phyloP scores from a whole-genome alignment of 805 yeast species.

The Cyberlindnera bimundalis region DNA sequence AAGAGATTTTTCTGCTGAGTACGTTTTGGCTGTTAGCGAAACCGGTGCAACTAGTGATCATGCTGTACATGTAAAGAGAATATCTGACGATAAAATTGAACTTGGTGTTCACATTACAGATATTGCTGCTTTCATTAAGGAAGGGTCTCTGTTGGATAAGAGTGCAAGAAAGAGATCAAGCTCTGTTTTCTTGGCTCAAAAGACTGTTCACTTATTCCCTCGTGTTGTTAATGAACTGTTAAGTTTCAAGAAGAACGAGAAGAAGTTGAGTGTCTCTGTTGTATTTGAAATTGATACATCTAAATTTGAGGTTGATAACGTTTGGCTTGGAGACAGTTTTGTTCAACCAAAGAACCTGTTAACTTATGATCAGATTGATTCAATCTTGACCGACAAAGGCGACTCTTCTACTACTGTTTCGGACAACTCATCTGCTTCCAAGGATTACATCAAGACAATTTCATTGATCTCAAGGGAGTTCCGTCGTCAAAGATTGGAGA shows the following conservation, averaged over 20 bases:
- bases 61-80: slow-evolving; percentile 74
- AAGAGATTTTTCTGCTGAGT: slow-evolving; percentile 54
- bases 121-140: slow-evolving; percentile 65
- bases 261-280: slow-evolving; percentile 69
- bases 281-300: slow-evolving; percentile 75
- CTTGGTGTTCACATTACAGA: slow-evolving; percentile 87
- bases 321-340: slow-evolving; percentile 71
- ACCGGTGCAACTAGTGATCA: slow-evolving; percentile 62
- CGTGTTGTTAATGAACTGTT: slow-evolving; percentile 53
- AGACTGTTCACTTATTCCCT: slow-evolving; percentile 65
- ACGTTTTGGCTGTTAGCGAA: slow-evolving; percentile 60
- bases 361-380: slow-evolving; percentile 52
- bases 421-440: slow-evolving; percentile 49
- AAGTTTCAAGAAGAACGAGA: slow-evolving; percentile 58
- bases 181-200: slow-evolving; percentile 83
- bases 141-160: slow-evolving; percentile 76
- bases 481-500: slow-evolving; percentile 61
- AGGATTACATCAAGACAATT: slow-evolving; percentile 62
- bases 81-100: slow-evolving; percentile 60
- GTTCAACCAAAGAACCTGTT: slow-evolving; percentile 61
- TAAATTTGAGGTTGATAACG: slow-evolving; percentile 67
- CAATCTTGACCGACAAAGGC: slow-evolving; percentile 37
- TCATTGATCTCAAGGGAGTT: slow-evolving; percentile 64
- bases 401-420: slow-evolving; percentile 2
- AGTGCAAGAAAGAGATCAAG: slow-evolving; percentile 89